Evolutionary conservation across 73 alveolate species (phyloP).

Genomic region (Paramecium sonneborni): DNA sequence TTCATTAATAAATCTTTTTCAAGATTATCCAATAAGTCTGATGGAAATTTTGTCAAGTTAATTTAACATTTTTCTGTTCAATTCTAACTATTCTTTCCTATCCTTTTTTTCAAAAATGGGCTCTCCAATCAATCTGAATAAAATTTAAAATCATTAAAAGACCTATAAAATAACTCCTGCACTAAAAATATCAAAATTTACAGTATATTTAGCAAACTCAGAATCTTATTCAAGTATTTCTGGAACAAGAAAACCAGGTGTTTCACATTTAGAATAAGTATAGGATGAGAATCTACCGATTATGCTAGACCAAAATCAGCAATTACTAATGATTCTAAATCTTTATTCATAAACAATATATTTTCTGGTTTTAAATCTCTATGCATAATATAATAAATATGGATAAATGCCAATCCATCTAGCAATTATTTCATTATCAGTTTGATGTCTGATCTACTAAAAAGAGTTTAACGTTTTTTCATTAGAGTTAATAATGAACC

Average conservation of each 20-base stretch:
- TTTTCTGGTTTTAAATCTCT: constrained; percentile 93
- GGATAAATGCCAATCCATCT: constrained; percentile 82
- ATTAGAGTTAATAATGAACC: not conserved
- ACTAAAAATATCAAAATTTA: constrained; percentile 41
- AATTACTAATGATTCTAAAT: constrained; percentile 70
- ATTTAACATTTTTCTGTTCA: not conserved
- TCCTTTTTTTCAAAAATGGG: constrained; percentile 17
- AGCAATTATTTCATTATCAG: constrained; percentile 73
- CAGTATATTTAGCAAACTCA: constrained; percentile 38
- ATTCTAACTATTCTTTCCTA: not conserved
- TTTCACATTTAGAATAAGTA: constrained; percentile 52
- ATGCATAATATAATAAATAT: constrained; percentile 80
- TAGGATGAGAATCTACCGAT: not conserved
- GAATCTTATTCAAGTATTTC: constrained; percentile 60
- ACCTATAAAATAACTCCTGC: constrained; percentile 55
- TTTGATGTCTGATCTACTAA: not conserved
- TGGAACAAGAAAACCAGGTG: constrained; percentile 65
- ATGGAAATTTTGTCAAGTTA: not conserved
- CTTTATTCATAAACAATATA: constrained; percentile 71
- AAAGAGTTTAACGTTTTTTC: not conserved
- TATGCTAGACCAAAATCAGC: constrained; percentile 89
- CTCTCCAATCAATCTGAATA: not conserved
- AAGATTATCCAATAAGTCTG: not conserved
- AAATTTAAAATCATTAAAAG: not conserved
- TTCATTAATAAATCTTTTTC: not conserved